Evolutionary conservation across 352 stramenopile species (phyloP).

Genomic region (Pelagophyceae sp.): DNA sequence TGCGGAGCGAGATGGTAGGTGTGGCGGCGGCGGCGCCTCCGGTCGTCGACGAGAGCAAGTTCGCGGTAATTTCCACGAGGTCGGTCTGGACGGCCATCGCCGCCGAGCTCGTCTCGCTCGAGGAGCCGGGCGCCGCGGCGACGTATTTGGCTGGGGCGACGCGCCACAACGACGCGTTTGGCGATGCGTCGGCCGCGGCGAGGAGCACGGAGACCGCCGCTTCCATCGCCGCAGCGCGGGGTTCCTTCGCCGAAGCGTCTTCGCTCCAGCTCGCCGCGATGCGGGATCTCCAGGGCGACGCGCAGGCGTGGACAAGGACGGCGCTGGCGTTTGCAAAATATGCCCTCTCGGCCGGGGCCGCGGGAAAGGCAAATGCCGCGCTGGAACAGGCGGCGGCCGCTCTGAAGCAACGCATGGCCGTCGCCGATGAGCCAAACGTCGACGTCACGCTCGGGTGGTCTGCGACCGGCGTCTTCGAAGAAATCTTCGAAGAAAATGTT

Average conservation of each 20-base stretch:
- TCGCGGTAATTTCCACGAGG: no score
- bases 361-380: neutral
- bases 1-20: no score
- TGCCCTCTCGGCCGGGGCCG: neutral
- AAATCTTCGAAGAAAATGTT: no score
- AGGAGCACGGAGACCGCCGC: slow-evolving; percentile 22
- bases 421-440: neutral
- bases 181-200: slow-evolving; percentile 12
- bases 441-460: slow-evolving; percentile 16
- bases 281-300: no score
- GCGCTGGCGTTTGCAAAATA: neutral
- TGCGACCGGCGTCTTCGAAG: no score
- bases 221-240: slow-evolving; percentile 25
- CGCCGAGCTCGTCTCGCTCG: slow-evolving; percentile 23
- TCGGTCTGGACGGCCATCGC: slow-evolving; percentile 28
- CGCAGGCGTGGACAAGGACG: neutral
- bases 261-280: neutral
- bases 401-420: neutral
- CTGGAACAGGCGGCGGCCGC: neutral
- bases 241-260: slow-evolving; percentile 59
- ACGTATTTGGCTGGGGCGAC: slow-evolving; percentile 28
- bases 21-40: no score
- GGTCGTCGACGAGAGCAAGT: no score
- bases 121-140: slow-evolving; percentile 22
- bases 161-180: slow-evolving; percentile 31